Base-by-base conservation (phyloP, 768 basidiomycete species). In the Pulveroboletus sp. region DNA sequence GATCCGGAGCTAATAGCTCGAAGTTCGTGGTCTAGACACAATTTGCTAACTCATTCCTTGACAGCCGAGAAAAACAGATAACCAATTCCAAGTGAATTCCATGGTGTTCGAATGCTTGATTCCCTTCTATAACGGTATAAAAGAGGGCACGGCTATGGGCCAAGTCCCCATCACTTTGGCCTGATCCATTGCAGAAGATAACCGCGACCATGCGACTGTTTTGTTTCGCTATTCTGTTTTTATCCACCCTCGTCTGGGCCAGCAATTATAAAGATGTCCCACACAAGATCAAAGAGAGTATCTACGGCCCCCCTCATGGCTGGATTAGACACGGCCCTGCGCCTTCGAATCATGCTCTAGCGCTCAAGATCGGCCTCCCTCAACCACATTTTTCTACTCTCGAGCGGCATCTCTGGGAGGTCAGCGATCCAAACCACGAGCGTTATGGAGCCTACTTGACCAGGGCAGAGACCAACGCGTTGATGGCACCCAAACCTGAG, bases 391-490 rank as follows among this genome's bases (percentile, higher is more conserved):
- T 81, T 54, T 55, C 62, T 34, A 59, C 64, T 20, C 60, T 84
- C 45, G 79, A 83, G 58, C 62, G 74, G 33, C 75, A 78, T 37
- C 62, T 84, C 6, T 77, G 70, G 61, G 77, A 82, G 61, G 69
- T 82, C 17, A 81, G 80, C 56, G 72, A 83, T 58, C 82, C 82
- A 0, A 64, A 62, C 39, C 80, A 83, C 49, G 51, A 60, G 25
- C 77, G 77, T 27, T 83, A 82, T 57, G 81, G 80, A 1, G 67
- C 72, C 19, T 72, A 81, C 59, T 65, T 89, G 34, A 75, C 83
- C 47, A 84, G 84, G 63, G 79, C 77, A 45, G 78, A 88, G 52
- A 81, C 83, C 4, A 82, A 87, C 38, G 72, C 59, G 2, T 68
- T 87, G 39, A 74, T 87, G 43, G 72, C 79, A 17, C 87, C 87